phyloP scores from a whole-genome alignment of 768 basidiomycete species.

The Leccinellum albellum region DNA sequence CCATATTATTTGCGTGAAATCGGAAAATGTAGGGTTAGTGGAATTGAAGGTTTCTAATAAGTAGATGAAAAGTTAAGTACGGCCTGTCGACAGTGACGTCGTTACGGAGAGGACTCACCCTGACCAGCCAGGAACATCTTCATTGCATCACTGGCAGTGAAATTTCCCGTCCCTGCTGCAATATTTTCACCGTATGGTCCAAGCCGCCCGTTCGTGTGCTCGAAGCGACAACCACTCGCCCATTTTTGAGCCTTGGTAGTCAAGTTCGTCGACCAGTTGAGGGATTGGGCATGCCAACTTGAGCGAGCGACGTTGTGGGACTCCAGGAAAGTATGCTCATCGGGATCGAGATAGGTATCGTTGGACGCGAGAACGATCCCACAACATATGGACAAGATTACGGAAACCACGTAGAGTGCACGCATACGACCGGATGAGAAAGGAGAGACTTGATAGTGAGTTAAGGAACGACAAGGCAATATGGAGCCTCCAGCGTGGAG shows the following conservation, averaged over 20 bases:
- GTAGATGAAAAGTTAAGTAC: background rate
- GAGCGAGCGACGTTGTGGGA: constrained; percentile 49
- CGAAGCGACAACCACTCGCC: constrained; percentile 48
- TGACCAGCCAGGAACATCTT: constrained; percentile 46
- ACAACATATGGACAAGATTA: constrained; percentile 17
- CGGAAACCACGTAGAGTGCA: background rate
- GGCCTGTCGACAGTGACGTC: background rate
- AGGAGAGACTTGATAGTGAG: background rate
- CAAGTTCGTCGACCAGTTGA: constrained; percentile 48
- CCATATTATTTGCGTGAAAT: constrained; percentile 69
- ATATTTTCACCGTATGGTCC: constrained; percentile 53
- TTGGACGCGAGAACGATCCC: constrained; percentile 8
- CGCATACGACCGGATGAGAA: constrained; percentile 8
- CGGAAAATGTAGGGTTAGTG: constrained; percentile 44
- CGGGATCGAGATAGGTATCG: constrained; percentile 8
- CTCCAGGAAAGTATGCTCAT: constrained; percentile 34
- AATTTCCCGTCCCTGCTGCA: constrained; percentile 49
- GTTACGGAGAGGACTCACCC: constrained; percentile 33
- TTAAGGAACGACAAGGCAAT: background rate
- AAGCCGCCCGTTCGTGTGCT: constrained; percentile 45
- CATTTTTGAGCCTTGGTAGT: constrained; percentile 47
- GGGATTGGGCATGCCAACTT: constrained; percentile 37
- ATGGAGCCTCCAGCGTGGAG: background rate
- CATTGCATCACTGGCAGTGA: constrained; percentile 41
- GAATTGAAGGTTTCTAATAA: constrained; percentile 35